Conservation (phyloP, 139 green algal species). For the Chlorella sp. region DNA sequence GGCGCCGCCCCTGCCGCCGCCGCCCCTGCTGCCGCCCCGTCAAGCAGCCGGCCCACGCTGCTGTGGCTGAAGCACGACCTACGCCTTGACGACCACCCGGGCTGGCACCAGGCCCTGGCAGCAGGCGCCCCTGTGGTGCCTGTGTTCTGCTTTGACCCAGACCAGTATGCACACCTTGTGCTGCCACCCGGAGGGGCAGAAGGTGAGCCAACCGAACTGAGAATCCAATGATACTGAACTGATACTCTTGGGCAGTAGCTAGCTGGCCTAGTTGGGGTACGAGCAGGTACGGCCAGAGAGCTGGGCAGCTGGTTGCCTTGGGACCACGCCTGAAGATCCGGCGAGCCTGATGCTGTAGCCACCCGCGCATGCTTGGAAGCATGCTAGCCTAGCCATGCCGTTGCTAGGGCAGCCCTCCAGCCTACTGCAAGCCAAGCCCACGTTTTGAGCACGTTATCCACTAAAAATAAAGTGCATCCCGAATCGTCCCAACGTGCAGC, state of each 20-base stretch:
- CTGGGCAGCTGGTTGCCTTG: too few species aligned
- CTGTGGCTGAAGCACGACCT: slow-evolving; percentile 89
- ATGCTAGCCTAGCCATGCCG: too few species aligned
- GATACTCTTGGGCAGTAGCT: not conserved
- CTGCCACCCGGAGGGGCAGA: slow-evolving; percentile 3
- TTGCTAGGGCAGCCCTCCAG: too few species aligned
- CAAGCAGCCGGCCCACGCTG: slow-evolving; percentile 36
- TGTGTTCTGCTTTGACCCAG: slow-evolving; percentile 67
- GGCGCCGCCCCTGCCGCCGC: not conserved
- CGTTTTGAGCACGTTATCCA: too few species aligned
- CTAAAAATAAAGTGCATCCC: too few species aligned
- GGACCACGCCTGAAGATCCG: too few species aligned
- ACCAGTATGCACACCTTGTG: slow-evolving; percentile 37
- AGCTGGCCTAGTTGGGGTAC: not conserved
- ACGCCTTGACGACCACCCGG: slow-evolving; percentile 82
- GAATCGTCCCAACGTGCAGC: too few species aligned
- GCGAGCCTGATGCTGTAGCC: too few species aligned
- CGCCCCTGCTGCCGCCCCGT: not conserved
- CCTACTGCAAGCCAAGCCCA: too few species aligned
- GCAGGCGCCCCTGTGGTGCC: slow-evolving; percentile 50
- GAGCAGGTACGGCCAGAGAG: not conserved
- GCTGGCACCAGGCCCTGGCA: slow-evolving; percentile 54
- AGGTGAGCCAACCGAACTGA: not conserved
- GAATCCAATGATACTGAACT: not conserved
- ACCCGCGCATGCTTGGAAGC: too few species aligned